Base-by-base conservation (phyloP, 176 grass and related monocot species). In the Themeda triandra region DNA sequence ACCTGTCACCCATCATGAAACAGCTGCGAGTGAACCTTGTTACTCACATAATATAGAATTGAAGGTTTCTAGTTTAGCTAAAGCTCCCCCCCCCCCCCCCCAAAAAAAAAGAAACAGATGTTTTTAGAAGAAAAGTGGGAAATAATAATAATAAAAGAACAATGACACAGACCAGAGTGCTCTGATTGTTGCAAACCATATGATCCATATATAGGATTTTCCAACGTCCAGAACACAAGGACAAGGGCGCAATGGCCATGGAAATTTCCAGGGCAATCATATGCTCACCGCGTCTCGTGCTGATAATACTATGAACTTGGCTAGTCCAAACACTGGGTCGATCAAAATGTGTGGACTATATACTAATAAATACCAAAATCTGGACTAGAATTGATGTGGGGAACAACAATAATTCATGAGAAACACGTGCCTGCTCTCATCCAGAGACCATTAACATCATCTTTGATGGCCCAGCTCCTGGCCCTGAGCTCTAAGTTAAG, bases 401-500 rank as follows among this genome's bases (percentile, higher is more conserved):
- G n/a, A 63, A 75, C 13, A 87, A 58, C n/a, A 68, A 67, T 32
- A 73, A 27, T 37, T 49, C 21, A 37, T 67, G 30, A 49, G 19
- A 60, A 82, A 21, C 46, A 33, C 29, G 11, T 79, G 59, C 15
- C 36, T 36, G 23, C 73, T 58, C 66, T 19, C 45, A 86, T 73
- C 80, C 74, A 66, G 46, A 58, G 8, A 79, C 39, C 78, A 63
- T 32, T 21, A 5, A 1, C 30, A 31, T 29, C 51, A 78, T 33
- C 54, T 54, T 54, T 41, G 32, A 78, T 28, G 27, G 25, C 37
- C 58, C 23, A 11, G 24, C 62, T 27, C 60, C 58, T 12, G 5
- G 19, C 25, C 27, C 62, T 17, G 14, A 48, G 74, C 80, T 79
- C 79, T 90, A 83, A 74, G 58, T 60, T 90, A 90, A 4, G 10